Evolutionary conservation across 495 filamentous ascomycete species (phyloP), one percentile per base, ranked within the genome.

Genomic region (Xylaria castorea): DNA sequence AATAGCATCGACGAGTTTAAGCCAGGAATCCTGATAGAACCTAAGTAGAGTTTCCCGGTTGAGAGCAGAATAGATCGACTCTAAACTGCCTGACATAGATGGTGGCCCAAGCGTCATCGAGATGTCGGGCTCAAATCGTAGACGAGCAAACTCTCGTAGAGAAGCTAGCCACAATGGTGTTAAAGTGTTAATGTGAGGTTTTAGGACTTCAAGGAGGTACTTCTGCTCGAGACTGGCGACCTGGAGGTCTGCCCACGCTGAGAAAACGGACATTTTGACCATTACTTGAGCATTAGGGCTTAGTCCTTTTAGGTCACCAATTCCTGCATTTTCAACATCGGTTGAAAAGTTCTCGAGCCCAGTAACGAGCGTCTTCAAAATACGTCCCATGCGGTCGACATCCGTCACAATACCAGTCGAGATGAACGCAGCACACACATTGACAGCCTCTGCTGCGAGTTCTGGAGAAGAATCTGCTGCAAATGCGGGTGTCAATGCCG

Each of bases 231-330:
- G 91, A 82, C 96, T 98, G 2, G 97, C 95, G 55, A 99, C 94
- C 80, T 99, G 97, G 42, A 99, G 88, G 73, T 97, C 93, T n/a
- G 96, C 97, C 96, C 96, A 99, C 9, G 94, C 96, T n/a, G 95
- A 95, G 78, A 97, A 94, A 1, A 98, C 92, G 1, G 97, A 91
- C 89, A 97, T 94, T 78, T 95, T 97, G 51, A 99, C 94, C 96
- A 99, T 99, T 36, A 97, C 94, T 71, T 95, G 92, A 3, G 96
- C 96, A 78, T 99, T 99, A 0, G 97, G 93, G 80, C 97, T 97
- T 36, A 98, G 90, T 2, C 93, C 94, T 81, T 93, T 94, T 25
- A 99, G 83, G 73, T 99, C 96, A 32, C 97, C 96, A 79, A 99
- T 97, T 38, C 93, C 88, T 0, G 93, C 93, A 51, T 92, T 92